Evolutionary conservation across 2,329 filamentous ascomycete species (phyloP).

Genomic region (Apiospora phragmitis): DNA sequence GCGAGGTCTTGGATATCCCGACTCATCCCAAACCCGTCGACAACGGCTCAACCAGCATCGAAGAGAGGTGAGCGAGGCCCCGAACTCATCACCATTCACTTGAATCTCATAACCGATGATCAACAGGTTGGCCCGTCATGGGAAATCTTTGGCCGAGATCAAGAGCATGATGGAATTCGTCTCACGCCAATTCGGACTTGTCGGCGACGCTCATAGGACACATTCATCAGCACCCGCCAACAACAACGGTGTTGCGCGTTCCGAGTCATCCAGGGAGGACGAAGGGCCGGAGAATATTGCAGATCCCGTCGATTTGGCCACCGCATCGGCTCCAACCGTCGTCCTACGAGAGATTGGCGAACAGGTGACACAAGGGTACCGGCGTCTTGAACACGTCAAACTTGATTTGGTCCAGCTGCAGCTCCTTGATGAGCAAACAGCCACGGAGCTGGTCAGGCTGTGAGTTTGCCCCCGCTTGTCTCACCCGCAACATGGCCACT

Average conservation of each 20-base stretch:
- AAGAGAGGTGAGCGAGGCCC: slow-evolving; percentile 15
- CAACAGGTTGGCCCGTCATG: slow-evolving; percentile 13
- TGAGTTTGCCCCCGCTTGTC: slow-evolving; percentile 19
- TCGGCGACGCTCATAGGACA: slow-evolving; percentile 9
- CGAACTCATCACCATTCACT: neutral
- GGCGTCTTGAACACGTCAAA: slow-evolving; percentile 28
- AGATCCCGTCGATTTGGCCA: slow-evolving; percentile 31
- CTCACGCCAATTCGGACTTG: slow-evolving; percentile 15
- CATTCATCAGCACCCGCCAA: neutral
- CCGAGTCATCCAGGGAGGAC: slow-evolving; percentile 18
- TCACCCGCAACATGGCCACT: neutral
- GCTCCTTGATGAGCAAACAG: slow-evolving; percentile 31
- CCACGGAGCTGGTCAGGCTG: slow-evolving; percentile 31
- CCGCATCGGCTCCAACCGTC: slow-evolving; percentile 31
- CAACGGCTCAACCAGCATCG: slow-evolving; percentile 13
- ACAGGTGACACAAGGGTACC: slow-evolving; percentile 28
- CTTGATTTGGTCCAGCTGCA: slow-evolving; percentile 32
- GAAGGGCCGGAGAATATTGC: slow-evolving; percentile 28
- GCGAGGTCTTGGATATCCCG: slow-evolving; percentile 15
- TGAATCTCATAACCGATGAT: neutral
- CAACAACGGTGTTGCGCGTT: slow-evolving; percentile 11
- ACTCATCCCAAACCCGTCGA: slow-evolving; percentile 15
- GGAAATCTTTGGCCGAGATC: slow-evolving; percentile 17
- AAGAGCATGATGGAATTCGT: slow-evolving; percentile 17
- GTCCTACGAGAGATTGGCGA: slow-evolving; percentile 33